phyloP scores from a whole-genome alignment of 2,329 filamentous ascomycete genomes.

The Nemania sp. region DNA sequence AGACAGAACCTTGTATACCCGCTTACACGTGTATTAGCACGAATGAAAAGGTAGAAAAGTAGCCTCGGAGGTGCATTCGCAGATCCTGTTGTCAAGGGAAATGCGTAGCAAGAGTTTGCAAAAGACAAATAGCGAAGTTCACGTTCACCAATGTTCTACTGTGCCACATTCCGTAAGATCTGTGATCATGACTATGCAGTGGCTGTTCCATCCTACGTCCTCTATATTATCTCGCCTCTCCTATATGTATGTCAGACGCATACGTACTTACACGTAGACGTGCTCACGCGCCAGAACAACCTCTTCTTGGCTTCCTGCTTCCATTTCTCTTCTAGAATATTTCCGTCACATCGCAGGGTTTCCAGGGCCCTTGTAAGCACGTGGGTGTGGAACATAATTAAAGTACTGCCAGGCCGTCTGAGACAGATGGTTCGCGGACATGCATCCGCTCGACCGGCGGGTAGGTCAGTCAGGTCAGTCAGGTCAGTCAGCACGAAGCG shows the following conservation, averaged over 20 bases:
- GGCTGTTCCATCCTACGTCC: background rate
- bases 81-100: too few relatives aligned
- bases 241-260: background rate
- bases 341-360: slow-evolving; percentile 29
- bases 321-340: slow-evolving; percentile 29
- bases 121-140: too few relatives aligned
- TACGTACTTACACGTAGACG: background rate
- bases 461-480: too few relatives aligned
- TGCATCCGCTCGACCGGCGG: too few relatives aligned
- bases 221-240: background rate
- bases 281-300: background rate
- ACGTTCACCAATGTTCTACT: too few relatives aligned
- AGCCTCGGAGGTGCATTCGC: too few relatives aligned
- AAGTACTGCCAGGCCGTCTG: too few relatives aligned
- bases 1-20: too few relatives aligned
- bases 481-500: too few relatives aligned
- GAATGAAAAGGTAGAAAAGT: too few relatives aligned
- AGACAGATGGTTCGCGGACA: background rate
- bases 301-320: background rate
- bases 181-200: slow-evolving; percentile 3
- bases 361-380: slow-evolving; percentile 6
- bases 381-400: background rate
- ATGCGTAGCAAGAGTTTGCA: too few relatives aligned
- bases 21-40: too few relatives aligned
- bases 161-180: slow-evolving; percentile 11